These are phyloP conservation scores for Fusarium sp. DNA, from an alignment of 2,329 filamentous ascomycete genomes.

Conservation along the genomic window DNA sequence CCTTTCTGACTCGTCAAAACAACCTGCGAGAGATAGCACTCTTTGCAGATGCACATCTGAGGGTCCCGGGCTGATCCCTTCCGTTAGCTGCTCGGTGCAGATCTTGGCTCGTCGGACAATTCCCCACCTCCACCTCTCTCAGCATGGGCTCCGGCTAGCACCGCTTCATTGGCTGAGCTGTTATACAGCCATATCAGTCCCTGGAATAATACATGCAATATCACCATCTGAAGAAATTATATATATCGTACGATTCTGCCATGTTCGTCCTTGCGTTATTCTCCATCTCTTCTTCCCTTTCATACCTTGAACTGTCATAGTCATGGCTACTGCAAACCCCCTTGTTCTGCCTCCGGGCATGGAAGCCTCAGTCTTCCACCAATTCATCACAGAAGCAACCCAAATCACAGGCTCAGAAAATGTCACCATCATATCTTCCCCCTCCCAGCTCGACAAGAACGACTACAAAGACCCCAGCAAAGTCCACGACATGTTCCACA, in stretches of 20 bases:
- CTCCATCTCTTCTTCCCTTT: neutral
- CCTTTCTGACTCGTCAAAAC: neutral
- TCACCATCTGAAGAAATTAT: neutral
- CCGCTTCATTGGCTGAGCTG: neutral
- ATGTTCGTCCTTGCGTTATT: neutral
- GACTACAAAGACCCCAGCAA: constrained; percentile 36
- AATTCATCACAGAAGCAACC: neutral
- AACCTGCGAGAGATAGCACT: neutral
- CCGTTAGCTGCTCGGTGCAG: neutral
- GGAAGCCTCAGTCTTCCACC: neutral
- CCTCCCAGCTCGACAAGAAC: constrained; percentile 9
- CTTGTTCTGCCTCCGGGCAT: neutral
- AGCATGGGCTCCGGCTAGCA: no score
- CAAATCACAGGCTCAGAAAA: neutral
- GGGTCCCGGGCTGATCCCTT: neutral
- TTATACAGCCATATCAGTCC: neutral
- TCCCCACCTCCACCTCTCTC: neutral
- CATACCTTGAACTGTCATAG: no score
- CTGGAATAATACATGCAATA: neutral
- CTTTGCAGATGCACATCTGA: neutral
- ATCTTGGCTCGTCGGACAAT: neutral
- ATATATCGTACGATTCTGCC: neutral
- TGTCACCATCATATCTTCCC: neutral
- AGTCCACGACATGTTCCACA: constrained; percentile 36
- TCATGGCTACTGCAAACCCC: neutral